These are phyloP conservation scores for Phytophthora macrochlamydospora DNA, from an alignment of 352 stramenopile genomes.

Conservation along the genomic window DNA sequence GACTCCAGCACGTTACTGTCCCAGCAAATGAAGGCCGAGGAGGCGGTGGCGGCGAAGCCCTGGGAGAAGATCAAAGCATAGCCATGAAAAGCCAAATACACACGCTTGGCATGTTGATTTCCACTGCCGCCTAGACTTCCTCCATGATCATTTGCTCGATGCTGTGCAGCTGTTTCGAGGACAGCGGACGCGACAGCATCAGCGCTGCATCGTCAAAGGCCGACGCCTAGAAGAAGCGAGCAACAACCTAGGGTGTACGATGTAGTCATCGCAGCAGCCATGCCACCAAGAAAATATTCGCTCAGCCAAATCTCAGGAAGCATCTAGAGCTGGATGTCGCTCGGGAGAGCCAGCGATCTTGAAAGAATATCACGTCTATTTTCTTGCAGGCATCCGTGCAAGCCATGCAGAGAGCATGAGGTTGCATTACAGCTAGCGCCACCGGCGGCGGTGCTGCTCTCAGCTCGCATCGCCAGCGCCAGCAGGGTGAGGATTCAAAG, in stretches of 20 bases:
- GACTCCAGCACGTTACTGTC: constrained; percentile 44
- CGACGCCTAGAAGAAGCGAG: background rate
- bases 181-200: background rate
- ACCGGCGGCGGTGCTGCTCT: too few species aligned
- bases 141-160: background rate
- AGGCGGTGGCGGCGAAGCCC: constrained; percentile 35
- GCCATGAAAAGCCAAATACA: background rate
- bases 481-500: too few species aligned
- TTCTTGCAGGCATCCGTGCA: too few species aligned
- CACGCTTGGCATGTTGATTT: constrained; percentile 4
- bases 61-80: constrained; percentile 51
- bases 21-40: constrained; percentile 22
- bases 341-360: too few species aligned
- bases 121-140: background rate
- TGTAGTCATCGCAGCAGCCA: too few species aligned
- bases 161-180: background rate
- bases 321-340: too few species aligned
- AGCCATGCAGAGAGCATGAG: too few species aligned
- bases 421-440: too few species aligned
- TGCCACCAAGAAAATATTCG: too few species aligned
- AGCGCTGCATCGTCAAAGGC: background rate
- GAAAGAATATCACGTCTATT: too few species aligned
- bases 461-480: too few species aligned
- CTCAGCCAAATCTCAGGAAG: too few species aligned
- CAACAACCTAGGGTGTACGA: background rate